Base-by-base conservation (phyloP, 768 basidiomycete genomes). In the Boletus insuetus region DNA sequence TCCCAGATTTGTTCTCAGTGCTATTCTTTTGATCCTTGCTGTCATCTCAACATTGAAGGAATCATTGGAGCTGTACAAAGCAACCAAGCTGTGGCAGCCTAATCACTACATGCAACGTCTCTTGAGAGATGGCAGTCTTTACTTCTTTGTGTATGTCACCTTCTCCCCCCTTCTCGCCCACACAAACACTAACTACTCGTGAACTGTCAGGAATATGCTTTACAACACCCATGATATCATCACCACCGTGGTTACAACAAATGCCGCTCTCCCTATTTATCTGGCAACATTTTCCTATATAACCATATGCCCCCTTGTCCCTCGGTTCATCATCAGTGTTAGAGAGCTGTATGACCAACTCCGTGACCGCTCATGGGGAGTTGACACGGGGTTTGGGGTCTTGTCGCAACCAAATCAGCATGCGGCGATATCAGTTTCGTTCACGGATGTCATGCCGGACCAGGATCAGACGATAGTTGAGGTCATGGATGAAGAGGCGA, bases 261-360 rank as follows among this genome's bases (percentile, higher is more conserved):
- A 48, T 24, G 9, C 17, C 24, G 32, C 35, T 10, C 12, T 12
- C 0, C 0, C 5, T 19, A 17, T 34, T n/a, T 4, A 17, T 22
- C 10, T 57, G 22, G 32, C 3, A 1, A 4, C 9, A 13, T 6
- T 54, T 1, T 42, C 22, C 6, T 48, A 29, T 5, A 37, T 47
- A 6, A 19, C n/a, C 2, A 6, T 51, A 14, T 26, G n/a, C 34
- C 29, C 51, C 29, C 22, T 53, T 1, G 38, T 56, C 1, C 58
- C 59, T 10, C 49, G 49, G n/a, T 55, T 60, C 17, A 51, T 60
- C 32, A 49, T 60, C n/a, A 44, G 47, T 13, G 10, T 59, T n/a
- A 49, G 58, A 34, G 50, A 44, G 17, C 19, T 52, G 31, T 42
- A 42, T 3, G 42, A 55, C 6, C 37, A 39, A 4, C 4, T 20